Base-by-base conservation (phyloP, 169 alveolate species). In the Plasmodium fragile region DNA sequence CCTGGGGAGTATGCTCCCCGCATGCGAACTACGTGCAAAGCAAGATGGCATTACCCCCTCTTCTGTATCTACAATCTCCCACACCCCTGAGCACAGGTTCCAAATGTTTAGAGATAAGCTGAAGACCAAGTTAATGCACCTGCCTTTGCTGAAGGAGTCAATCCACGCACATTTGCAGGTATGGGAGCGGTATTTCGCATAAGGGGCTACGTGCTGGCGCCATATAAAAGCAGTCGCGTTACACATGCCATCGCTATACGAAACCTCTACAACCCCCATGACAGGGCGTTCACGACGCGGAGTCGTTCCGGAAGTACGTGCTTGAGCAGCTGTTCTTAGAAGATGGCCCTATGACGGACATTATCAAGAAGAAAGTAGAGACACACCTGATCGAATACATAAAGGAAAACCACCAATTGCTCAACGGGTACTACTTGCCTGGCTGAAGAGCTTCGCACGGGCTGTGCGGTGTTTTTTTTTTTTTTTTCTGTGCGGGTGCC, bases 401-500 rank as follows among this genome's bases (percentile, higher is more conserved):
- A 36, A 83, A 83, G 28, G 82, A 65, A 70, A 83, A 83, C 28
- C 43, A 71, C 13, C 83, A 83, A 39, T 39, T 69, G 72, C 65
- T 83, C 72, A 83, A 83, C 70, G 92, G 82, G 6, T 83, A 83
- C 53, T 83, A 83, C 73, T 22, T 83, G 52, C 82, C 92, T 28
- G 34, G 45, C 10, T 83, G 39, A 69, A 18, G 34, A 45, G 8
- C 18, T 13, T 30, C 69, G 6, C 25, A 80, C 34, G 32, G 30
- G 49, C 11, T 77, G 41, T 18, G 45, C 25, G 13, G 4, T n/a
- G n/a, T n/a, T n/a, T n/a, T n/a, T n/a, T n/a, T n/a, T n/a, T n/a
- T n/a, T n/a, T 32, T 28, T 78, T 45, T 49, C 2, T 16, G 16
- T n/a, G 25, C 28, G 30, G 25, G 6, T 16, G 30, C 34, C 16